Evolutionary conservation across 306 rosid genomes (phyloP), one percentile per base, ranked within the genome.

Genomic region (Nissolia schottii): DNA sequence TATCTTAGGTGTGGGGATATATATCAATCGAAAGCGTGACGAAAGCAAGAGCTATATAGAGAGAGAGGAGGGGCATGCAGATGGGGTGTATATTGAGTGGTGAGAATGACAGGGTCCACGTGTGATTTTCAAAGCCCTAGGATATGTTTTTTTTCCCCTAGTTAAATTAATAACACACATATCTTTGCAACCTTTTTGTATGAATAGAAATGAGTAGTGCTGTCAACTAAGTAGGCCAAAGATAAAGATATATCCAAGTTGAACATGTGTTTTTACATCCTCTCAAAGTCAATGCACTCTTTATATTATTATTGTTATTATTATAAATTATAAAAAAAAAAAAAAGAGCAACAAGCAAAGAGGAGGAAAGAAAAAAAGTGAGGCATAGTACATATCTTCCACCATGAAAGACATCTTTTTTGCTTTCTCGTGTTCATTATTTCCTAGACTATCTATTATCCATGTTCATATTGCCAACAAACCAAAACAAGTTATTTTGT

Each of bases 61-160:
- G 58, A 66, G 57, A 59, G 22, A 13, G 45, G 64, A 43, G 61
- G 41, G 73, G 87, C 89, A 86, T 86, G 89, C 87, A 87, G 67
- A 70, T 77, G 64, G 77, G 85, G n/a, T n/a, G n/a, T 1, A 15
- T 65, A 31, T 61, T 73, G 76, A 67, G 76, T 74, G 79, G 76
- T 61, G 88, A 86, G 88, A 80, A 80, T 24, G 92, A 88, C 83
- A 84, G 71, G 84, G 89, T 88, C 92, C 92, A 82, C 91, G 86
- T 89, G 90, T 85, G 89, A 78, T 73, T 76, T 87, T 80, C 20
- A 32, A 80, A 78, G 59, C 91, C 93, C 88, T 79, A 83, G 82
- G 84, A 79, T 80, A 80, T 78, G 79, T 84, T 84, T 65, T 86
- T 67, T 76, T n/a, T n/a, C n/a, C n/a, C n/a, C n/a, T 75, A 74